Base-by-base conservation (phyloP, 495 filamentous ascomycete genomes). In the Podospora pseudocomata region DNA sequence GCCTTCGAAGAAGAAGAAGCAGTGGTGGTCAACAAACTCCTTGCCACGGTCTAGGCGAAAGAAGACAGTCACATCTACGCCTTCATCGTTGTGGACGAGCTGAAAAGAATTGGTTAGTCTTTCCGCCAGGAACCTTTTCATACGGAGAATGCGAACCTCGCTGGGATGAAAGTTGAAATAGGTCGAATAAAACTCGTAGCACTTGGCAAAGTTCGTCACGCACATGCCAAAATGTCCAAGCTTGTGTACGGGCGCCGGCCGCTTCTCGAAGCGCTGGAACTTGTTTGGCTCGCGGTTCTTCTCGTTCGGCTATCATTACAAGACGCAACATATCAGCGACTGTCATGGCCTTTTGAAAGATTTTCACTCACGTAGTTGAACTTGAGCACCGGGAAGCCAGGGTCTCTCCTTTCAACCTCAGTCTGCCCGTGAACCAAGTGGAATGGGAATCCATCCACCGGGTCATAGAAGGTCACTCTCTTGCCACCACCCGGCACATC, bases 161-260 rank as follows among this genome's bases (percentile, higher is more conserved):
- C 79, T 82, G 0, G 89, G 86, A 57, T 85, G 80, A 65, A 92
- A 79, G 76, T 92, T 93, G 82, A 93, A 92, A 64, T 82, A 85
- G 1, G 71, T 74, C 4, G 84, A 86, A 75, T 91, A 93, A 76
- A 89, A 93, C 5, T 84, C 73, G 66, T 87, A 75, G 26, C 85
- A 77, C 28, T 78, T 78, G 11, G 83, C 79, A 70, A 89, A 92
- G 65, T 89, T 75, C 65, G 83, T 83, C 13, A 89, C 86, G 72
- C 85, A 86, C 56, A 88, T 74, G 9, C 90, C 91, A 64, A 88
- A 92, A 75, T 92, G 90, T 3, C 90, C 91, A 1, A 92, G 82
- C 80, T 92, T 93, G 78, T 92, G 87, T 0, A 92, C 82, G 0
- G 87, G 85, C 1, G 89, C 88, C 1, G 91, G 90, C 9, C 90